A percentile compares a stretch with the other conserved stretches of the same genome.
Evolutionary conservation across 129 eudicot genomes (phyloP).

Genomic region (Deinandra increscens): DNA sequence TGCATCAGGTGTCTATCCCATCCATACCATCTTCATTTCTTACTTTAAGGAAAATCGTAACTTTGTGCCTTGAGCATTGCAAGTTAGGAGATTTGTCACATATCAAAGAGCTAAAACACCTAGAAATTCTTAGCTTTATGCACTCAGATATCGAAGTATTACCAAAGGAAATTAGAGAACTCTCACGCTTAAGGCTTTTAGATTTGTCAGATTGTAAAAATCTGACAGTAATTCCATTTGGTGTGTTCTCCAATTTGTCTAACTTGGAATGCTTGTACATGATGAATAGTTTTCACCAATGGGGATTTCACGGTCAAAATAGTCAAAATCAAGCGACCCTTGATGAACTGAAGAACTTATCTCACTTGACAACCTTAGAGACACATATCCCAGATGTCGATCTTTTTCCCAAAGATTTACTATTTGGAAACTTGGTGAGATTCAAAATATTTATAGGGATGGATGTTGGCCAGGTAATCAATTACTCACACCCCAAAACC

Average conservation of each 20-base stretch:
- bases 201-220: conserved; percentile 43
- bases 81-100: conserved; percentile 41
- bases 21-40: conserved; percentile 33
- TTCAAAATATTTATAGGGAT: conserved; percentile 40
- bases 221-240: conserved; percentile 31
- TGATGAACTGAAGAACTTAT: conserved; percentile 37
- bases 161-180: conserved; percentile 39
- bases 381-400: conserved; percentile 36
- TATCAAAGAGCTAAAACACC: conserved; percentile 35
- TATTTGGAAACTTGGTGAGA: conserved; percentile 35
- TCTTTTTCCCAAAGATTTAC: conserved; percentile 37
- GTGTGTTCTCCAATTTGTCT: conserved; percentile 34
- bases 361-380: conserved; percentile 40
- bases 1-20: conserved; percentile 28
- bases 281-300: conserved; percentile 42
- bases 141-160: conserved; percentile 35
- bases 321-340: conserved; percentile 37
- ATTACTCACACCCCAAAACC: conserved; percentile 25
- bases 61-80: conserved; percentile 40
- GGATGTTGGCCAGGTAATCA: conserved; percentile 29
- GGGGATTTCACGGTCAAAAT: conserved; percentile 35
- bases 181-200: conserved; percentile 38
- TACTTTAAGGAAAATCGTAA: conserved; percentile 29
- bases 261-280: conserved; percentile 50
- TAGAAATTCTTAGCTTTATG: conserved; percentile 48